Evolutionary conservation across 139 green algal genomes (phyloP).

Genomic region (Chlamydomonas sphaeroides): DNA sequence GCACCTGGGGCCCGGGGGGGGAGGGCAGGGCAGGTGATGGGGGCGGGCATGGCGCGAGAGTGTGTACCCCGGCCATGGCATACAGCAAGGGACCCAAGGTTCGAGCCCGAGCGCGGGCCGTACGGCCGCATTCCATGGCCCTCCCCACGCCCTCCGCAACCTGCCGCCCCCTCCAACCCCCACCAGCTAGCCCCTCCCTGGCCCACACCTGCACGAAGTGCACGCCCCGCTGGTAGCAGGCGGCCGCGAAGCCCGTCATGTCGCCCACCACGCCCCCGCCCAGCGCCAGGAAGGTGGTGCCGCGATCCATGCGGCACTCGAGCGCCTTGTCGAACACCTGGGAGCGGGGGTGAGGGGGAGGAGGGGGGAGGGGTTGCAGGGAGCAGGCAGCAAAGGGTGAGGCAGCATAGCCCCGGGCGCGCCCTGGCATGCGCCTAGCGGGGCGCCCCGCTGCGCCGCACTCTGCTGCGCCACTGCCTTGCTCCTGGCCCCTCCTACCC

Average conservation of each 20-base stretch:
- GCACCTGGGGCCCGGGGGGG: slow-evolving; percentile 69
- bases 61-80: too few species aligned
- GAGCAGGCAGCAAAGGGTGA: too few species aligned
- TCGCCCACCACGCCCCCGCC: slow-evolving; percentile 98
- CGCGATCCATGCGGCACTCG: slow-evolving; percentile 84
- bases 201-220: slow-evolving; percentile 90
- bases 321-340: slow-evolving; percentile 90
- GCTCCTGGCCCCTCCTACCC: too few species aligned
- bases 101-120: too few species aligned
- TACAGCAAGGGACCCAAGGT: neutral
- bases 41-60: too few species aligned
- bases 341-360: neutral
- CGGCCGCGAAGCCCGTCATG: slow-evolving; percentile 97
- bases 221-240: slow-evolving; percentile 95
- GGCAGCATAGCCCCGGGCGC: too few species aligned
- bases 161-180: too few species aligned
- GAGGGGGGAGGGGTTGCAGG: neutral
- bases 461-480: too few species aligned
- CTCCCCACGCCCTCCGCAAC: neutral
- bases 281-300: slow-evolving; percentile 94
- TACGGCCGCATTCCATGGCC: too few species aligned
- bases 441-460: too few species aligned
- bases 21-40: neutral
- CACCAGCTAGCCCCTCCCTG: neutral
- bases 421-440: too few species aligned